Conservation (phyloP, 2,329 filamentous ascomycete genomes). For the Pyricularia grisea region DNA sequence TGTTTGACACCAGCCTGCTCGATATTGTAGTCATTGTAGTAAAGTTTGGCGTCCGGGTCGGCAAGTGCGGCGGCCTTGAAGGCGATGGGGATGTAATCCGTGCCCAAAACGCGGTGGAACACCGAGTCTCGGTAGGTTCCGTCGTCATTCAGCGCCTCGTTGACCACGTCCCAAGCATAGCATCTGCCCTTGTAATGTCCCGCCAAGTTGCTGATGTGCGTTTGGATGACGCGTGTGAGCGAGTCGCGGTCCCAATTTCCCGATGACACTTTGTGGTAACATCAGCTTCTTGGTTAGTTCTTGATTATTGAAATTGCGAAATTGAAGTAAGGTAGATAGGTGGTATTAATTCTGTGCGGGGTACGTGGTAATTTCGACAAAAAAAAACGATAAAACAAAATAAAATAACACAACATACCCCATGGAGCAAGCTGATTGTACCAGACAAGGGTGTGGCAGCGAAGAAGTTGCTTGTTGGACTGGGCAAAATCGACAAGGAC, state of each 20-base stretch:
- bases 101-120: slow-evolving; percentile 35
- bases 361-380: too few relatives aligned
- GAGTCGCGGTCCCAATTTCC: slow-evolving; percentile 37
- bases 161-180: slow-evolving; percentile 45
- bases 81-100: slow-evolving; percentile 35
- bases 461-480: slow-evolving; percentile 28
- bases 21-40: slow-evolving; percentile 45
- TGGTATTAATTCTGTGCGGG: too few relatives aligned
- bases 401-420: too few relatives aligned
- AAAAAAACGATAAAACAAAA: too few relatives aligned
- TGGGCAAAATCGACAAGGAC: slow-evolving; percentile 22
- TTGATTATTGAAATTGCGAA: too few relatives aligned
- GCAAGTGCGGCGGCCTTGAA: slow-evolving; percentile 34
- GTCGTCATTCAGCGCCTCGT: slow-evolving; percentile 40
- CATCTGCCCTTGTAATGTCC: slow-evolving; percentile 35
- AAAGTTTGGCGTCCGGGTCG: slow-evolving; percentile 33
- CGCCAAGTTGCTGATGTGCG: slow-evolving; percentile 39
- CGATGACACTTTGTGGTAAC: too few relatives aligned
- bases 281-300: too few relatives aligned
- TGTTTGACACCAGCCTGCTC: slow-evolving; percentile 26
- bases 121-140: slow-evolving; percentile 31
- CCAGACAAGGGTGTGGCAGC: slow-evolving; percentile 43
- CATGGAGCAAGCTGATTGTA: slow-evolving; percentile 34
- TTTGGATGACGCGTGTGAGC: slow-evolving; percentile 38
- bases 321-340: too few relatives aligned